Evolutionary conservation across 352 stramenopile species (phyloP).

Genomic region (Phytophthora colocasiae): DNA sequence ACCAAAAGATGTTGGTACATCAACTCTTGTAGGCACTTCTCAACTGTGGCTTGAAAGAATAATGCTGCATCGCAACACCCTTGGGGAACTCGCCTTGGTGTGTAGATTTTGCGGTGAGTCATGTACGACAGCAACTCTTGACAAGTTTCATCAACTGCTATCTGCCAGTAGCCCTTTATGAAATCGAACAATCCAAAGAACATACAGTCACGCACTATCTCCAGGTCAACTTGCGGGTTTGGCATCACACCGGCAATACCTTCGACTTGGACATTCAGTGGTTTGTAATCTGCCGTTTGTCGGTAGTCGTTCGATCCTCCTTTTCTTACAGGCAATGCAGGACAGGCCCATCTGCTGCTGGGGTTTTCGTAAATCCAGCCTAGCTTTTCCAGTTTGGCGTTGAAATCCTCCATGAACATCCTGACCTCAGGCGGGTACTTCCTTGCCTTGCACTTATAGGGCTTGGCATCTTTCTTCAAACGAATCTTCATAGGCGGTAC

Average conservation of each 20-base stretch:
- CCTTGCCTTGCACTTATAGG: constrained; percentile 23
- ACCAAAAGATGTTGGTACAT: too few species aligned
- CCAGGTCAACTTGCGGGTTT: constrained; percentile 13
- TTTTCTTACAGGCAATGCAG: too few species aligned
- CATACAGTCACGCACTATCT: constrained; percentile 4
- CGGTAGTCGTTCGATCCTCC: not conserved
- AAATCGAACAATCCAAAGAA: constrained; percentile 25
- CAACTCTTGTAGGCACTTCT: too few species aligned
- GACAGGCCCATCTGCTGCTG: too few species aligned
- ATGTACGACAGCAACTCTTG: too few species aligned
- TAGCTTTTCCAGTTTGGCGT: too few species aligned
- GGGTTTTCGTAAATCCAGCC: too few species aligned
- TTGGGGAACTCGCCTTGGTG: too few species aligned
- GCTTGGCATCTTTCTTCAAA: constrained; percentile 14
- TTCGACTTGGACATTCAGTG: constrained; percentile 11
- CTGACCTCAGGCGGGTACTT: constrained; percentile 11
- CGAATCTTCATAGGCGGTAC: constrained; percentile 18
- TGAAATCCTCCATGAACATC: constrained; percentile 7
- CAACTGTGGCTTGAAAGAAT: too few species aligned
- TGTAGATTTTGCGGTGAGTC: too few species aligned
- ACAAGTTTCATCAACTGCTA: constrained; percentile 11
- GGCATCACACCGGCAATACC: constrained; percentile 22
- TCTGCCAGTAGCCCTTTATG: constrained; percentile 32
- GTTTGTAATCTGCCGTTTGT: constrained; percentile 18
- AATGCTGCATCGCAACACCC: too few species aligned